Base-by-base conservation (phyloP, 805 yeast genomes). In the Dipodascus geniculatus region DNA sequence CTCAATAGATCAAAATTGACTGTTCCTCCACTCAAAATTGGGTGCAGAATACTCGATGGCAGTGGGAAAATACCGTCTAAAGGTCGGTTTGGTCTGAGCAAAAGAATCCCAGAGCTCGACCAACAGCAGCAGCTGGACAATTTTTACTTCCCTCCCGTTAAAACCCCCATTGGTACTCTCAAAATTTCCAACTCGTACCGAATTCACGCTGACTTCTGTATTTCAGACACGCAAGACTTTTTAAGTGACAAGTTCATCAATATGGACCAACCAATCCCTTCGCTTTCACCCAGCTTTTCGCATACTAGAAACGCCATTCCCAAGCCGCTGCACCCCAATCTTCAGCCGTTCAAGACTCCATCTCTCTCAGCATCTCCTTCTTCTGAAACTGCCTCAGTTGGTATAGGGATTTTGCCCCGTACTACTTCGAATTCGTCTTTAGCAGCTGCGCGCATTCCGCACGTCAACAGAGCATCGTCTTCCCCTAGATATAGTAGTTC, bases 71-170 rank as follows among this genome's bases (percentile, higher is more conserved):
- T 90, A 24, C 74, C 82, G 9, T 83, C 95, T 1, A 83, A 82
- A 64, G 96, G 96, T 2, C 72, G 97, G 57, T 78, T 89, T 22
- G 97, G 97, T 0, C 73, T 91, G 53, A 82, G 91, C 57, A 84
- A 85, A 64, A 71, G 83, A 2, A 75, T 83, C 1, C 75, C 81
- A 11, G 60, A 57, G 9, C 63, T 68, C 19, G 54, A 79, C 67
- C 68, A 69, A 17, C 69, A 80, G 17, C 87, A 83, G 61, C 44
- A 38, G 19, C 69, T 85, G 55, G 74, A 74, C 23, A 85, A 83
- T 51, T 80, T 80, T 61, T 74, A 74, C 53, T 77, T 93, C 53
- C 75, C 79, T 2, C 87, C 95, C 0, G 79, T 93, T 2, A 74
- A 77, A 53, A 87, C 96, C 0, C 80, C 85, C 4, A 72, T 80